Base-by-base conservation (phyloP, 2,329 filamentous ascomycete species). In the Macrophomina phaseolina region DNA sequence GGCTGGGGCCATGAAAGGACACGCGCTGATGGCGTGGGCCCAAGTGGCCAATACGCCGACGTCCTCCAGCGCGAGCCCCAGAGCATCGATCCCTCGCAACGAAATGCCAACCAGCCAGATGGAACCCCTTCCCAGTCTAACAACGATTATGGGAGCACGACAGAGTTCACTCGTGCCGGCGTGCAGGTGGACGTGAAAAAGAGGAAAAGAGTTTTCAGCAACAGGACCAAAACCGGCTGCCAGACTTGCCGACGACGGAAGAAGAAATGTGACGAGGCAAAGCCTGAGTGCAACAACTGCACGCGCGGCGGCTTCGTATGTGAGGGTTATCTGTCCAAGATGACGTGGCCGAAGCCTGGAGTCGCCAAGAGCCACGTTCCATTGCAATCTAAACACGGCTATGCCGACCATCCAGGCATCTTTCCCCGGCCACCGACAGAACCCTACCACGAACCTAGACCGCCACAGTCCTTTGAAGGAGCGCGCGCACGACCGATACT, bases 221-320 rank as follows among this genome's bases (percentile, higher is more conserved):
- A 97, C 78, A 87, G 94, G 67, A 97, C 94, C 23, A 98, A 98
- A 81, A 97, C 94, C 9, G 93, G 94, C 38, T 98, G 94, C 78
- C 88, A 97, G 80, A 98, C 94, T 5, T 98, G 94, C 77, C 87
- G 94, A 68, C 88, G 88, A 76, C 87, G 94, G 67, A 98, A 98
- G 86, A 98, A 98, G 88, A 98, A 98, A 81, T 98, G 95, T 76
- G 94, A 98, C 76, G 95, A 98, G 82, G 87, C 87, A 64, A 96
- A 97, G 78, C 95, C 95, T 32, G 89, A 93, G 78, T 98, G 95
- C 81, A 91, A 90, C 76, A 98, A 99, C 75, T 99, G 95, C 80
- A 85, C 91, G 66, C 91, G 93, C 68, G 94, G 95, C 52, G 92
- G 92, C 16, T 98, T 98, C 77, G 83, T 92, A 40, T 99, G 95